These are phyloP conservation scores for Rubus parviflorus DNA, from an alignment of 306 rosid species.

Conservation along the genomic window DNA sequence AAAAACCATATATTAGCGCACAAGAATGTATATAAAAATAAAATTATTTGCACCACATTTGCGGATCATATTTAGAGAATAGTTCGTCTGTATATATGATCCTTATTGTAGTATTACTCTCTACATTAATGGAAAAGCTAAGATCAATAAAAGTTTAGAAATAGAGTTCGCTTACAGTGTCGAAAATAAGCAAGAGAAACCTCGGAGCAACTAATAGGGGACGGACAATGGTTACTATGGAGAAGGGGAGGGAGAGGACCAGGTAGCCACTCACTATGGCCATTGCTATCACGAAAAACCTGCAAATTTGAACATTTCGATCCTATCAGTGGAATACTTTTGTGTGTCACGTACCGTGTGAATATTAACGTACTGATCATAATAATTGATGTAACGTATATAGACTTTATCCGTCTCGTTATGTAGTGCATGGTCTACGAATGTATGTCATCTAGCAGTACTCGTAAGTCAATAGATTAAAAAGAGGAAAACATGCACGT, in stretches of 20 bases:
- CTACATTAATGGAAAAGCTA: too few relatives aligned
- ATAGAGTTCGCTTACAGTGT: conserved; percentile 40
- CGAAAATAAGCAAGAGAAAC: conserved; percentile 50
- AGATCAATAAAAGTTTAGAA: too few relatives aligned
- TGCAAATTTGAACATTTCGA: conserved; percentile 19
- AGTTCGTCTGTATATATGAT: background rate
- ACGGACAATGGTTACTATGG: conserved; percentile 52
- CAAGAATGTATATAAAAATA: too few relatives aligned
- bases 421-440: too few relatives aligned
- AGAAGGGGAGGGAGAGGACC: conserved; percentile 64
- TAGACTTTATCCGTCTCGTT: too few relatives aligned
- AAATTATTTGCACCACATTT: too few relatives aligned
- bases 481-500: conserved; percentile 14
- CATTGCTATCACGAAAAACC: conserved; percentile 71
- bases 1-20: too few relatives aligned
- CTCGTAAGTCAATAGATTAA: background rate
- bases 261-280: conserved; percentile 61
- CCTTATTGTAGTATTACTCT: background rate
- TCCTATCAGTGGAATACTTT: background rate
- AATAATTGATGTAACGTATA: too few relatives aligned
- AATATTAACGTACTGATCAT: too few relatives aligned
- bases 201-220: conserved; percentile 55
- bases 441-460: too few relatives aligned
- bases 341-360: background rate
- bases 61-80: too few relatives aligned